Evolutionary conservation across 1,139 yeast genomes (phyloP).

Genomic region (Saccharomycopsis phalli): DNA sequence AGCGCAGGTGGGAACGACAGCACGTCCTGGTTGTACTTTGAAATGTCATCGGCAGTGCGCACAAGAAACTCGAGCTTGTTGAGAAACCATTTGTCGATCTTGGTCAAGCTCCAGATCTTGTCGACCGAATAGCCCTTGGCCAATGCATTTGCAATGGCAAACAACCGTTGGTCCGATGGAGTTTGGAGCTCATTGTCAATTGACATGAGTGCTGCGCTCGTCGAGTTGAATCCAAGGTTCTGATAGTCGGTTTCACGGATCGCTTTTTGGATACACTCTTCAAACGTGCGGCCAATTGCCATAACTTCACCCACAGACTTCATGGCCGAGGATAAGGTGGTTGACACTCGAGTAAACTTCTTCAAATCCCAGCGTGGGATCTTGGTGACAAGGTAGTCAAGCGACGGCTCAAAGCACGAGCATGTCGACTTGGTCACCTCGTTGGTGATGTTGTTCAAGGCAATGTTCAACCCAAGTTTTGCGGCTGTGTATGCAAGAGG

Average conservation of each 20-base stretch:
- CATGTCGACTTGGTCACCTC: slow-evolving; percentile 92
- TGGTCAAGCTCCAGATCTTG: slow-evolving; percentile 84
- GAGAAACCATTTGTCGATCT: slow-evolving; percentile 96
- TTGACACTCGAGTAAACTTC: slow-evolving; percentile 89
- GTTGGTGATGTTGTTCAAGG: slow-evolving; percentile 86
- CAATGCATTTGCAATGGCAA: slow-evolving; percentile 92
- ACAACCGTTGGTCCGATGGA: slow-evolving; percentile 93
- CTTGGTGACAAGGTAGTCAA: slow-evolving; percentile 95
- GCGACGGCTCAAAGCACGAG: slow-evolving; percentile 96
- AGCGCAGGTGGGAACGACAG: slow-evolving; percentile 45
- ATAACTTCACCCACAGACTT: slow-evolving; percentile 98
- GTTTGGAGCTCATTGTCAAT: slow-evolving; percentile 86
- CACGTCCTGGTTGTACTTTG: slow-evolving; percentile 37
- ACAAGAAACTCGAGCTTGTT: slow-evolving; percentile 72
- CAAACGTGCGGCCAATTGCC: slow-evolving; percentile 97
- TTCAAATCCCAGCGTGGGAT: slow-evolving; percentile 99
- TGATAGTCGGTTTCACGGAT: slow-evolving; percentile 94
- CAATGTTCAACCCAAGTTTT: slow-evolving; percentile 87
- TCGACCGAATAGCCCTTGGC: slow-evolving; percentile 84
- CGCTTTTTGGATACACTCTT: slow-evolving; percentile 97
- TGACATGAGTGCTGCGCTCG: slow-evolving; percentile 69
- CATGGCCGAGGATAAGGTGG: slow-evolving; percentile 87
- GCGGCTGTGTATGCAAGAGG: slow-evolving; percentile 99
- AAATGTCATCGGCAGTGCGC: slow-evolving; percentile 55
- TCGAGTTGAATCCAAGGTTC: slow-evolving; percentile 86